Conservation (phyloP, 2,329 filamentous ascomycete species). For the Tolypocladium ophioglossoides region DNA sequence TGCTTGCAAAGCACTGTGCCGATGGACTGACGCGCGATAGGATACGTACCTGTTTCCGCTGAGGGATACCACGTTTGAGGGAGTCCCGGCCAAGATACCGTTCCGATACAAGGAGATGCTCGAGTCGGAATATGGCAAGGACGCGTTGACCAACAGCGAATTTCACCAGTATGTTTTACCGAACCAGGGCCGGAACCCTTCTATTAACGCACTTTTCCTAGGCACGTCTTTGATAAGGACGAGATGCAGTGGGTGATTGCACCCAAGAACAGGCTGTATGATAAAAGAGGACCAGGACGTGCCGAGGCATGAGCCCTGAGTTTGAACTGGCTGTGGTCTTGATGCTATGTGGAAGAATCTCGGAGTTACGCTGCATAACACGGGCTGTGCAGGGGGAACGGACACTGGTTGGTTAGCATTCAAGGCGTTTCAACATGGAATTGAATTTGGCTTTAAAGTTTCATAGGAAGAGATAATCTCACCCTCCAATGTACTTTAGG, state of each 20-base stretch:
- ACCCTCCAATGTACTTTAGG: no score
- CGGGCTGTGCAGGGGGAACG: background rate
- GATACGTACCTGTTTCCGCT: conserved; percentile 57
- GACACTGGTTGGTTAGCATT: background rate
- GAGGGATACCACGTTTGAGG: conserved; percentile 58
- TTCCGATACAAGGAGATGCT: conserved; percentile 49
- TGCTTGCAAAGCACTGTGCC: background rate
- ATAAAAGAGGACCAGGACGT: background rate
- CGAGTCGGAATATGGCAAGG: conserved; percentile 43
- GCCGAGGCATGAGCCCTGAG: background rate
- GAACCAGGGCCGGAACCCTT: conserved; percentile 6
- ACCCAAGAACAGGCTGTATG: background rate
- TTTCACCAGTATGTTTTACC: conserved; percentile 38
- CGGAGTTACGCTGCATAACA: background rate
- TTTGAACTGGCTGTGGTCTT: background rate
- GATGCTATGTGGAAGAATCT: background rate
- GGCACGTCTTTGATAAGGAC: conserved; percentile 29
- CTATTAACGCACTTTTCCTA: conserved; percentile 6
- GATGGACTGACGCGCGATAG: conserved; percentile 12
- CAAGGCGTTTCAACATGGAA: no score
- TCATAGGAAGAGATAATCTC: no score
- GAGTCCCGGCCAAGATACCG: conserved; percentile 54
- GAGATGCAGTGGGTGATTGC: conserved; percentile 21
- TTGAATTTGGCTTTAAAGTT: no score
- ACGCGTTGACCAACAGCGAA: conserved; percentile 37